phyloP scores from a whole-genome alignment of 345 rosid genomes.

The Limnanthes douglasii region DNA sequence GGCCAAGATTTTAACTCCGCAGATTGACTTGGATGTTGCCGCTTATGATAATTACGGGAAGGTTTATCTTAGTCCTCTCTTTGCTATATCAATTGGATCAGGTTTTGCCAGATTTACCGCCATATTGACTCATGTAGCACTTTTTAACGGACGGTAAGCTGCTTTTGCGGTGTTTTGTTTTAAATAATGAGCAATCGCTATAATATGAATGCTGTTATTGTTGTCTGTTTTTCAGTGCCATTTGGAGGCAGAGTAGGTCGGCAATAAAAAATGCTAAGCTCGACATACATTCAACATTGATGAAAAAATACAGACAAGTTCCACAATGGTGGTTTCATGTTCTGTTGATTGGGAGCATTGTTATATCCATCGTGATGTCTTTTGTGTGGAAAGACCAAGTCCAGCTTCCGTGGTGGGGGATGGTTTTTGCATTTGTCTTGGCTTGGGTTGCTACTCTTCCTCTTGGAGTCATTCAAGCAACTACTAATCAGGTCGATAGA shows the following conservation, averaged over 20 bases:
- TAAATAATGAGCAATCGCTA: background rate
- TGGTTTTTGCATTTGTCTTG: slow-evolving; percentile 78
- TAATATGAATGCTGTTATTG: background rate
- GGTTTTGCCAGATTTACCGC: slow-evolving; percentile 96
- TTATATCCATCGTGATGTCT: slow-evolving; percentile 55
- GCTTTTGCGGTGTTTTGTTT: background rate
- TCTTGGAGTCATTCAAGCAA: slow-evolving; percentile 96
- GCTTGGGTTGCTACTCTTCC: slow-evolving; percentile 95
- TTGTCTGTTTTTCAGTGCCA: slow-evolving; percentile 42
- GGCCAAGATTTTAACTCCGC: slow-evolving; percentile 56
- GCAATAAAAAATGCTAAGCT: slow-evolving; percentile 60
- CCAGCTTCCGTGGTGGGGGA: slow-evolving; percentile 94
- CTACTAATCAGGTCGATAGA: slow-evolving; percentile 75
- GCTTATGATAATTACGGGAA: slow-evolving; percentile 73
- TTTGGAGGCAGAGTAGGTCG: slow-evolving; percentile 60
- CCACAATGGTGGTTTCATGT: slow-evolving; percentile 89
- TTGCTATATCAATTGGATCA: slow-evolving; percentile 95
- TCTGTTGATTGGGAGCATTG: slow-evolving; percentile 44
- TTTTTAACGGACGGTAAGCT: slow-evolving; percentile 81
- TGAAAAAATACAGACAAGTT: slow-evolving; percentile 76
- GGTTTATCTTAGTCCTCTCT: slow-evolving; percentile 92
- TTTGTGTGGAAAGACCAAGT: slow-evolving; percentile 67
- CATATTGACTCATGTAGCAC: slow-evolving; percentile 87
- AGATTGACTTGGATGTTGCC: slow-evolving; percentile 38
- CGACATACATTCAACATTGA: slow-evolving; percentile 68